These are phyloP conservation scores for Diaporthe capsici DNA, from an alignment of 2,329 filamentous ascomycete genomes.

Conservation along the genomic window DNA sequence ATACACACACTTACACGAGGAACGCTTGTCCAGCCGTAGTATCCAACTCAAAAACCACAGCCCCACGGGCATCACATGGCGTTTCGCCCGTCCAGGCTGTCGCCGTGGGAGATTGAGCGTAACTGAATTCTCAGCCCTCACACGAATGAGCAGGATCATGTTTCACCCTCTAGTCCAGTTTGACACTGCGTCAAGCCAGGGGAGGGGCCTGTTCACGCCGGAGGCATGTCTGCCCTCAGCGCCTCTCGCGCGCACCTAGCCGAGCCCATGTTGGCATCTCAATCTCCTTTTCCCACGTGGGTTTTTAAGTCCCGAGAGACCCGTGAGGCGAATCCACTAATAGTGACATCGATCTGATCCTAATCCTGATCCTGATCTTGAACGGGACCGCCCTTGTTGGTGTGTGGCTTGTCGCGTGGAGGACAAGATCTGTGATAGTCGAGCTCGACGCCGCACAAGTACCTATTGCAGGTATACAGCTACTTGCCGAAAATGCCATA, in stretches of 20 bases:
- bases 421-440: slow-evolving; percentile 4
- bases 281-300: slow-evolving; percentile 38
- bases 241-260: slow-evolving; percentile 15
- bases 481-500: not conserved
- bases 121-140: slow-evolving; percentile 32
- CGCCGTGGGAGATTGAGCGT: slow-evolving; percentile 7
- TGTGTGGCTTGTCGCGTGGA: slow-evolving; percentile 11
- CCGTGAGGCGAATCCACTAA: slow-evolving; percentile 17
- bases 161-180: slow-evolving; percentile 32
- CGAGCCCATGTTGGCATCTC: slow-evolving; percentile 25
- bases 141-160: slow-evolving; percentile 23
- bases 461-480: not conserved
- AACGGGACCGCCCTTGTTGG: slow-evolving; percentile 9
- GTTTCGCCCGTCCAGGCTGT: not conserved
- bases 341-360: slow-evolving; percentile 11
- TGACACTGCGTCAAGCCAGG: slow-evolving; percentile 27
- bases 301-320: slow-evolving; percentile 33
- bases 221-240: not conserved
- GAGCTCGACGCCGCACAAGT: not conserved
- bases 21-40: not conserved
- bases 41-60: not conserved
- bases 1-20: not conserved
- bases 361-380: slow-evolving; percentile 2
- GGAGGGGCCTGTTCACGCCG: slow-evolving; percentile 11
- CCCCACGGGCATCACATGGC: not conserved